Conservation (phyloP, 352 stramenopile genomes). For the Pythium dissimile region DNA sequence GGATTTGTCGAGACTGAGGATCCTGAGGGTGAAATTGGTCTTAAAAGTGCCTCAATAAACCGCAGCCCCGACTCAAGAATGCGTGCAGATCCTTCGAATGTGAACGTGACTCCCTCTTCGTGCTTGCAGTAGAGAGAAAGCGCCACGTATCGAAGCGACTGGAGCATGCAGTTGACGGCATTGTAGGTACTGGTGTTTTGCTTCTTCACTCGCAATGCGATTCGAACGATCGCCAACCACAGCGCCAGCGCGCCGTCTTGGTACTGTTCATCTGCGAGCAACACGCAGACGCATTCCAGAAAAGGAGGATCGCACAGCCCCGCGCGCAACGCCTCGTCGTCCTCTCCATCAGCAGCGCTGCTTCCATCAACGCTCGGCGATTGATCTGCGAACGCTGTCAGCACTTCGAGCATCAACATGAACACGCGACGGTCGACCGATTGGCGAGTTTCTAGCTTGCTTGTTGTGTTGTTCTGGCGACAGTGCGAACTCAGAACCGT, state of each 20-base stretch:
- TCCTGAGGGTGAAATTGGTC: neutral
- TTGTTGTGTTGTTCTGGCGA: slow-evolving; percentile 25
- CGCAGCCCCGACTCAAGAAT: slow-evolving; percentile 28
- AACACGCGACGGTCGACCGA: slow-evolving; percentile 32
- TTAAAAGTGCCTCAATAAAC: slow-evolving; percentile 19
- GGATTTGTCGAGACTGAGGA: neutral
- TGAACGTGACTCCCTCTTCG: slow-evolving; percentile 23
- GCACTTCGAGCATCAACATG: slow-evolving; percentile 35
- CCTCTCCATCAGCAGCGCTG: slow-evolving; percentile 6
- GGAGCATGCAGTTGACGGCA: slow-evolving; percentile 45
- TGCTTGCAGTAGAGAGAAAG: slow-evolving; percentile 38
- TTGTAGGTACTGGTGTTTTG: slow-evolving; percentile 41
- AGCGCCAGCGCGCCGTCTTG: slow-evolving; percentile 36
- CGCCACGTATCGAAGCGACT: slow-evolving; percentile 45
- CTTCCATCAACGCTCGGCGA: neutral
- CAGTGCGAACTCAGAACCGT: slow-evolving; percentile 51
- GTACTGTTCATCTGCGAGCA: slow-evolving; percentile 29
- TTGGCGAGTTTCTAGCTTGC: slow-evolving; percentile 9
- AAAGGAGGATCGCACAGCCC: slow-evolving; percentile 33
- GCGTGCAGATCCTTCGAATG: slow-evolving; percentile 18
- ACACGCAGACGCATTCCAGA: slow-evolving; percentile 42
- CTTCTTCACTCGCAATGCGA: slow-evolving; percentile 31
- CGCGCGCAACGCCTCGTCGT: slow-evolving; percentile 27
- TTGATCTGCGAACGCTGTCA: slow-evolving; percentile 29
- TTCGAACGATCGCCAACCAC: slow-evolving; percentile 34